Base-by-base conservation (phyloP, 768 basidiomycete species). In the Neoboletus brunneissimus region DNA sequence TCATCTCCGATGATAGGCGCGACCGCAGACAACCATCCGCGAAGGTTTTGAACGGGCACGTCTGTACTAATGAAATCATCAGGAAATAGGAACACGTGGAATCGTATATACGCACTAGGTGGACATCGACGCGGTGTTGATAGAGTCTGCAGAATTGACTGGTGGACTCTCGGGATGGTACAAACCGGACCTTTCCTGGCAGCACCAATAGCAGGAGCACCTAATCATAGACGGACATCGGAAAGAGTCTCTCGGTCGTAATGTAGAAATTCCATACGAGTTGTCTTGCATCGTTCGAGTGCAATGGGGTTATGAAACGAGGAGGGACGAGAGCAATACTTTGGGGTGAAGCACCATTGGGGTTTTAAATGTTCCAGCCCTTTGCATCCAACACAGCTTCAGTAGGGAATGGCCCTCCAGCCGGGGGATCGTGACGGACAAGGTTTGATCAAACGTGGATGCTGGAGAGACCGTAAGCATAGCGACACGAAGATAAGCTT, bases 321-420 rank as follows among this genome's bases (percentile, higher is more conserved):
- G 40, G 6, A 22, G 11, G 10, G 25, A 25, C 0, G 25, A 38
- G 34, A 16, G 42, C 1, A 35, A 46, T 44, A 35, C 2, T 46
- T 49, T 55, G 44, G 42, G 29, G 22, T 6, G 10, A 25, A 49
- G 6, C 18, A 41, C 10, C 20, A 6, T n/a, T 46, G 12, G 20
- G 31, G 29, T 27, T 59, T 67, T 66, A 66, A 57, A 52, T 22
- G 37, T 13, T 38, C 25, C 40, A 48, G 27, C 1, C 46, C 32
- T 25, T 42, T 31, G 38, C 2, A 32, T 2, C 41, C 2, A 18
- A 27, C 59, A 67, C 64, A 69, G 65, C 67, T 37, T 49, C 34
- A 8, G 22, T 4, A 9, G 34, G 9, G 23, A 11, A 48, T 12
- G 25, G n/a, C 5, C 6, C 51, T 48, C 38, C 42, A 16, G 15